These are phyloP conservation scores for Kodamaea kakaduensis DNA, from an alignment of 805 yeast genomes.

Conservation along the genomic window DNA sequence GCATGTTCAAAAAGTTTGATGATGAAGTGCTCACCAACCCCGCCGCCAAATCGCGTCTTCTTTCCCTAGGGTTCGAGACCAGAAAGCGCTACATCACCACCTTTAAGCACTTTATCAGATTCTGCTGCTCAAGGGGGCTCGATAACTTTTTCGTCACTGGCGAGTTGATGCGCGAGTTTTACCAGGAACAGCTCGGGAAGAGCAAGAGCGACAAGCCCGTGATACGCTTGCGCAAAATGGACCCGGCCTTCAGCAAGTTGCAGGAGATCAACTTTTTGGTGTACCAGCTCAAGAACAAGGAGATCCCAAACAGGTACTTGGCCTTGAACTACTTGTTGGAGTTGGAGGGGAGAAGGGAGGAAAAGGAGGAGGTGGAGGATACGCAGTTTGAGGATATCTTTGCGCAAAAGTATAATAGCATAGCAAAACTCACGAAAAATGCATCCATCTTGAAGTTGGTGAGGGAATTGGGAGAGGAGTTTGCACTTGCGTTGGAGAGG, in stretches of 20 bases:
- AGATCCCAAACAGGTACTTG: constrained; percentile 13
- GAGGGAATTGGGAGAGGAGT: constrained; percentile 1
- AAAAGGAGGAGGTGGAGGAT: not conserved
- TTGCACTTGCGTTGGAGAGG: constrained; percentile 1
- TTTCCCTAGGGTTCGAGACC: constrained; percentile 15
- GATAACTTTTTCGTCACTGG: constrained; percentile 15
- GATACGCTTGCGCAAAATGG: constrained; percentile 16
- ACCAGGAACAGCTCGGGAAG: constrained; percentile 13
- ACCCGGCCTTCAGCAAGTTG: constrained; percentile 16
- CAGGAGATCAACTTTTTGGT: constrained; percentile 16
- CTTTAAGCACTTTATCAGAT: constrained; percentile 15
- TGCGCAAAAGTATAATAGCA: constrained; percentile 2
- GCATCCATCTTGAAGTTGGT: constrained; percentile 4
- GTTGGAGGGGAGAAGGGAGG: constrained; percentile 10
- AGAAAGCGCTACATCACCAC: constrained; percentile 16
- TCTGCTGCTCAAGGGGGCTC: constrained; percentile 13
- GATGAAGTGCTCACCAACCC: constrained; percentile 14
- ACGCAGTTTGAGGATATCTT: not conserved
- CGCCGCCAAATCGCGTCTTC: constrained; percentile 14
- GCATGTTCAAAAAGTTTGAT: constrained; percentile 16
- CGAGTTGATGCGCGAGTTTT: constrained; percentile 15
- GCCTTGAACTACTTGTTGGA: constrained; percentile 14
- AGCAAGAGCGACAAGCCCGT: constrained; percentile 15
- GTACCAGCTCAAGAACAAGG: constrained; percentile 13
- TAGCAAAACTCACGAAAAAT: constrained; percentile 6